These are phyloP conservation scores for Coniella lustricola DNA, from an alignment of 2,329 filamentous ascomycete species.

Conservation along the genomic window DNA sequence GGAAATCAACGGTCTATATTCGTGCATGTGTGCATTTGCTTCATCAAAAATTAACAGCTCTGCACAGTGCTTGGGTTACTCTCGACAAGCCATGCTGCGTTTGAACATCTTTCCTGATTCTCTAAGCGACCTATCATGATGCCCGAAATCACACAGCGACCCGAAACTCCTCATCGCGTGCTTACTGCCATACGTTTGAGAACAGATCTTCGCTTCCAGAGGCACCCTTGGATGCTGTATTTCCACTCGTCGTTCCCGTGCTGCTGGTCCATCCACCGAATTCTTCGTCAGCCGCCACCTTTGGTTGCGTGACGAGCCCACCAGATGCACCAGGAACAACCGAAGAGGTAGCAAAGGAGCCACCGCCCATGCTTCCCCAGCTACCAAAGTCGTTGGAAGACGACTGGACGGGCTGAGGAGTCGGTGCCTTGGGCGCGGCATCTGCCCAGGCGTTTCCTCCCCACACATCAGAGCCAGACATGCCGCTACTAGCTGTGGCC, in stretches of 20 bases:
- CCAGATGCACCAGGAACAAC: constrained; percentile 57
- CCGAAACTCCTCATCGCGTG: background rate
- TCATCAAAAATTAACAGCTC: too few relatives aligned
- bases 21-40: too few relatives aligned
- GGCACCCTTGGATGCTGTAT: constrained; percentile 35
- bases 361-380: constrained; percentile 36
- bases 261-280: constrained; percentile 92
- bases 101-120: too few relatives aligned
- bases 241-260: constrained; percentile 39
- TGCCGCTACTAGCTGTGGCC: constrained; percentile 26
- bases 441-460: constrained; percentile 78
- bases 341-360: constrained; percentile 49
- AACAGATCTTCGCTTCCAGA: constrained; percentile 80
- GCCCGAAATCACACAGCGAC: too few relatives aligned
- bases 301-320: constrained; percentile 57
- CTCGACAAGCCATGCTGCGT: too few relatives aligned
- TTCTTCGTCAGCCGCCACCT: constrained; percentile 83
- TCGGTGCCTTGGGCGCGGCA: constrained; percentile 44
- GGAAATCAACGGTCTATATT: too few relatives aligned
- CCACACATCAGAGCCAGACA: constrained; percentile 64
- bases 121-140: background rate
- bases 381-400: constrained; percentile 50
- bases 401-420: constrained; percentile 30
- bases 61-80: too few relatives aligned
- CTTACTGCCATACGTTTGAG: constrained; percentile 86